Percentiles rank a stretch among this genome's conserved stretches.
Evolutionary conservation across 371 early-diverging fungal genomes (phyloP).

Genomic region (Fennellomyces sp.): DNA sequence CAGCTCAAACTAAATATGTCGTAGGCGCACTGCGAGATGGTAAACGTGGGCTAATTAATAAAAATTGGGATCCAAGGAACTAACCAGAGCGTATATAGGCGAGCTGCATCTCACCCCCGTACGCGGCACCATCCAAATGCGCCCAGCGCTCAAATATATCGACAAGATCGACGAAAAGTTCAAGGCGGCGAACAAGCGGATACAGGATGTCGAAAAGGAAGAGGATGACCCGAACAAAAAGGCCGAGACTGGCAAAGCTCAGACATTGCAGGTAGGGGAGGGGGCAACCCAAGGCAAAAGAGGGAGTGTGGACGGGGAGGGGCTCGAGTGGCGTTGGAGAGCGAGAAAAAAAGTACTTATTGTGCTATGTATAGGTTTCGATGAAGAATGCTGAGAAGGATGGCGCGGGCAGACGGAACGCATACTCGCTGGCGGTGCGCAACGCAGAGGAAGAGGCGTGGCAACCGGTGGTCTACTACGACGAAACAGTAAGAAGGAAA

Average conservation of each 20-base stretch:
- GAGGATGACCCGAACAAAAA: conserved; percentile 55
- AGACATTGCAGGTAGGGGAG: conserved; percentile 52
- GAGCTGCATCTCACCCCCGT: conserved; percentile 86
- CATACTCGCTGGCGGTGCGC: conserved; percentile 61
- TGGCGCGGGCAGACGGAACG: conserved; percentile 49
- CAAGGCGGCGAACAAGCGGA: conserved; percentile 69
- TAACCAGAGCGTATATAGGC: too few species aligned
- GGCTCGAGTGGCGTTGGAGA: not conserved
- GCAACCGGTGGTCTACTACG: conserved; percentile 71
- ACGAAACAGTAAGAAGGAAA: conserved; percentile 62
- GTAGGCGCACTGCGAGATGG: conserved; percentile 78
- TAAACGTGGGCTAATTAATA: too few species aligned
- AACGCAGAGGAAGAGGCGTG: conserved; percentile 82
- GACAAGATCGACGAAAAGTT: conserved; percentile 89
- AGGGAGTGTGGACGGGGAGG: not conserved
- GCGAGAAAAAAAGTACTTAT: not conserved
- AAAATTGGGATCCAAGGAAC: too few species aligned
- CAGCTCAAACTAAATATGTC: conserved; percentile 77
- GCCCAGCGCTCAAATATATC: conserved; percentile 84
- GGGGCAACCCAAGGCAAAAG: not conserved
- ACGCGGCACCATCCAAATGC: conserved; percentile 73
- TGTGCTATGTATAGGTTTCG: conserved; percentile 32
- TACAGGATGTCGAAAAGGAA: conserved; percentile 69
- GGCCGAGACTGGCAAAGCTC: conserved; percentile 54
- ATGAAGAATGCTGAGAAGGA: conserved; percentile 61